Evolutionary conservation across 148 eudicot species (phyloP).

Genomic region (Silene uniflora): DNA sequence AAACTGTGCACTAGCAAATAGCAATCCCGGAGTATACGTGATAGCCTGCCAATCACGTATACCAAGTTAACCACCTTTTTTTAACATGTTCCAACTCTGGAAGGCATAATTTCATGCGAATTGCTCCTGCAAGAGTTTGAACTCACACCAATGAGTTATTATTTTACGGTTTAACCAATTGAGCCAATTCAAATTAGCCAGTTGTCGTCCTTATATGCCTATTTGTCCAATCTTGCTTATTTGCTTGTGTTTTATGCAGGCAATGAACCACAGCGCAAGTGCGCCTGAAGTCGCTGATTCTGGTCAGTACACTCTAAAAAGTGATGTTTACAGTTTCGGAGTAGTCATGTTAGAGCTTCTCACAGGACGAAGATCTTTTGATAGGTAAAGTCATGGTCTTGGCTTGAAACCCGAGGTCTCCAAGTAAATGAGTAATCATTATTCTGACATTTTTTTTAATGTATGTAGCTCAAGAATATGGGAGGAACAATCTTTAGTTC

Average conservation of each 20-base stretch:
- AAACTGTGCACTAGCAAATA: too few relatives aligned
- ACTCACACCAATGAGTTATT: too few relatives aligned
- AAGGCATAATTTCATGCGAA: too few relatives aligned
- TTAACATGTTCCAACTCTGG: too few relatives aligned
- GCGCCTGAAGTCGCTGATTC: slow-evolving; percentile 98
- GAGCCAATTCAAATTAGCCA: too few relatives aligned
- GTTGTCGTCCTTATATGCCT: too few relatives aligned
- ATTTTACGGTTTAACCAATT: too few relatives aligned
- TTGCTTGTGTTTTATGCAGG: slow-evolving; percentile 39
- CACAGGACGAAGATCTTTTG: slow-evolving; percentile 83
- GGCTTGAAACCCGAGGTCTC: not conserved
- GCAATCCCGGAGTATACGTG: too few relatives aligned
- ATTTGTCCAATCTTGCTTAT: not conserved
- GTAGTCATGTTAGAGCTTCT: slow-evolving; percentile 96
- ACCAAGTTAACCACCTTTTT: too few relatives aligned
- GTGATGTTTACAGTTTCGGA: slow-evolving; percentile 95
- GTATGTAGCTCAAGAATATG: slow-evolving; percentile 61
- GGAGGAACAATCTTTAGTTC: slow-evolving; percentile 76
- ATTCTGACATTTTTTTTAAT: not conserved
- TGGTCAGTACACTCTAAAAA: slow-evolving; percentile 81
- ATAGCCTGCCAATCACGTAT: too few relatives aligned
- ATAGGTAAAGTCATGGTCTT: slow-evolving; percentile 40
- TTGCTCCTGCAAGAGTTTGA: too few relatives aligned
- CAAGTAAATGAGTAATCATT: not conserved
- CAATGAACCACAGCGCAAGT: slow-evolving; percentile 52